These are phyloP conservation scores for Trametes cinnabarina DNA, from an alignment of 768 basidiomycete species.

Conservation along the genomic window DNA sequence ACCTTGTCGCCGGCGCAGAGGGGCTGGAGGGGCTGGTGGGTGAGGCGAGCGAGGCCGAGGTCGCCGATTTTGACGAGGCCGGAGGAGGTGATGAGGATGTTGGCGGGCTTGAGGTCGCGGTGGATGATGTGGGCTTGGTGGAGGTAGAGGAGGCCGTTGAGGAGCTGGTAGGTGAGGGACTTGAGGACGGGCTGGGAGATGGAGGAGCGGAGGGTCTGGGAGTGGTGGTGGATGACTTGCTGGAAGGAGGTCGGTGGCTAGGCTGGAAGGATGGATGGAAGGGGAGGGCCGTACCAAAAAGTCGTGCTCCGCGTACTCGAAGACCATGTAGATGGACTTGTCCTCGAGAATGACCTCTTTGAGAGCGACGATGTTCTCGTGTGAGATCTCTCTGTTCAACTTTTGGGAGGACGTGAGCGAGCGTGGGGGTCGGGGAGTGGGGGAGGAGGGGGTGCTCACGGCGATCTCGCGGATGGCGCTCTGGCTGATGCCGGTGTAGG, in stretches of 20 bases:
- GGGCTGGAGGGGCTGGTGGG: slow-evolving; percentile 87
- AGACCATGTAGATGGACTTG: slow-evolving; percentile 99
- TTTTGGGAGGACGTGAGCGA: slow-evolving; percentile 32
- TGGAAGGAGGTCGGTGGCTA: slow-evolving; percentile 30
- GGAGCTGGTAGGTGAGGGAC: slow-evolving; percentile 88
- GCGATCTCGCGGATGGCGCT: slow-evolving; percentile 97
- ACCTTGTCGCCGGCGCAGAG: slow-evolving; percentile 95
- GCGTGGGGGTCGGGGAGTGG: neutral
- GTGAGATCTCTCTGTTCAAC: slow-evolving; percentile 87
- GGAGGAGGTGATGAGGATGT: slow-evolving; percentile 87
- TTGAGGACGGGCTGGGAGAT: slow-evolving; percentile 83
- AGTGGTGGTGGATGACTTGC: slow-evolving; percentile 99
- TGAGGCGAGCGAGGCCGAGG: slow-evolving; percentile 88
- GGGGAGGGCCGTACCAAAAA: slow-evolving; percentile 65
- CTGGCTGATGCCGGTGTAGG: slow-evolving; percentile 97
- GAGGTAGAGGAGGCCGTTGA: slow-evolving; percentile 92
- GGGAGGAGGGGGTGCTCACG: slow-evolving; percentile 43
- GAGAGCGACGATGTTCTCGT: slow-evolving; percentile 88
- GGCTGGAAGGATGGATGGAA: neutral
- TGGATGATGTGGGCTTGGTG: slow-evolving; percentile 95
- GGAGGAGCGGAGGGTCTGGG: slow-evolving; percentile 77
- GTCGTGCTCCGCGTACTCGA: slow-evolving; percentile 98
- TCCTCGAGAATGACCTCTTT: slow-evolving; percentile 96
- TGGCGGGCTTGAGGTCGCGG: slow-evolving; percentile 97
- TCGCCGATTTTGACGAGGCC: slow-evolving; percentile 99